Conservation (phyloP, 192 early-diverging fungal genomes). For the Lobulomyces angularis region DNA sequence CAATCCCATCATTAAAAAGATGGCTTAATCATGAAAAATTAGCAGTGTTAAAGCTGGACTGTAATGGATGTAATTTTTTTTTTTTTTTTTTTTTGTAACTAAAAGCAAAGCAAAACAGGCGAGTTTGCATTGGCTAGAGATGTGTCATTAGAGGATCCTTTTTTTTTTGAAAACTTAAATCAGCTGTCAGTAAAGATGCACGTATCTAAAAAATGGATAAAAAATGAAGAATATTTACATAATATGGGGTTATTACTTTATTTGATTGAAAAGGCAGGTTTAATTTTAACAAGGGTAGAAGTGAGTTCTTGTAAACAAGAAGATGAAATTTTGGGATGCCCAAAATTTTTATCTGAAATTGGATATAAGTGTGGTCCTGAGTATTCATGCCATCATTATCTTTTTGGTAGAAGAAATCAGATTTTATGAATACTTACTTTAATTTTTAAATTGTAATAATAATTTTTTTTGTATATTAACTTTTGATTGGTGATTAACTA, state of each 20-base stretch:
- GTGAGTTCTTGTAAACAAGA: constrained; percentile 1
- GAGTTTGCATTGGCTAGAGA: constrained; percentile 5
- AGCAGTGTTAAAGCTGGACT: constrained; percentile 5
- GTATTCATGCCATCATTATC: constrained; percentile 6
- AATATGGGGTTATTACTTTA: constrained; percentile 6
- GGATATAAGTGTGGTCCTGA: constrained; percentile 1
- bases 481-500: too few species aligned
- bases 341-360: not conserved
- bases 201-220: constrained; percentile 5
- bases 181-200: constrained; percentile 7
- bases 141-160: not conserved
- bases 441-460: too few species aligned
- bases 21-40: not conserved
- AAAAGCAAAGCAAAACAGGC: not conserved
- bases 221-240: not conserved
- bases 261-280: not conserved
- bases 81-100: not conserved
- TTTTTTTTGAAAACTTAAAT: constrained; percentile 5
- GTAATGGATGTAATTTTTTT: not conserved
- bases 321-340: constrained; percentile 6
- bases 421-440: too few species aligned
- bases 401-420: constrained; percentile 10
- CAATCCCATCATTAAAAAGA: constrained; percentile 2
- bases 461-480: too few species aligned
- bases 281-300: not conserved